Evolutionary conservation across 768 basidiomycete species (phyloP).

Genomic region (Tremella mesenterica): DNA sequence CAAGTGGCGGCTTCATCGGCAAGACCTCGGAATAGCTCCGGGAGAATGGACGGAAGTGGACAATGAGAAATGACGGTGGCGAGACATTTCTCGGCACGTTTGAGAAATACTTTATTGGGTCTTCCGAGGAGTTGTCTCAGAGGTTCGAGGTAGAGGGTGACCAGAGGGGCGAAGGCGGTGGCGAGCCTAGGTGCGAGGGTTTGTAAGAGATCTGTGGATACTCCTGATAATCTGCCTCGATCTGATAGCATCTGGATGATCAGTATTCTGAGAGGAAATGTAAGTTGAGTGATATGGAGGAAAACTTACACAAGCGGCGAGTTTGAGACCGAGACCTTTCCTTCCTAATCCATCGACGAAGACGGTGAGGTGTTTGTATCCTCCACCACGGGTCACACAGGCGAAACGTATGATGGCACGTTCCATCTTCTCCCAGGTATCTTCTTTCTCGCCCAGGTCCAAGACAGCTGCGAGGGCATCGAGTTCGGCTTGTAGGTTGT

Average conservation of each 20-base stretch:
- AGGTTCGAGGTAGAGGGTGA: slow-evolving; percentile 44
- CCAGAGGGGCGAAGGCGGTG: slow-evolving; percentile 40
- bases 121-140: slow-evolving; percentile 44
- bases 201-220: slow-evolving; percentile 43
- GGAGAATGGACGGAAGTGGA: slow-evolving; percentile 38
- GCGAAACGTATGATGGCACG: slow-evolving; percentile 46
- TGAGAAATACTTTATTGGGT: slow-evolving; percentile 47
- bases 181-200: slow-evolving; percentile 45
- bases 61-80: slow-evolving; percentile 44
- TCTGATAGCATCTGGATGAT: slow-evolving; percentile 40
- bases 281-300: neutral
- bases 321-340: slow-evolving; percentile 34
- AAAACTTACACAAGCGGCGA: slow-evolving; percentile 40
- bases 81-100: slow-evolving; percentile 43
- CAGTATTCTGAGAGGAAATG: neutral
- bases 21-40: slow-evolving; percentile 37
- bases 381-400: slow-evolving; percentile 45
- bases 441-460: slow-evolving; percentile 44
- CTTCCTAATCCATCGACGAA: slow-evolving; percentile 39
- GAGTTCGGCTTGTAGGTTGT: slow-evolving; percentile 40
- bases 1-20: slow-evolving; percentile 40
- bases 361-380: slow-evolving; percentile 33
- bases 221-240: slow-evolving; percentile 39
- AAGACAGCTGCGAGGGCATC: slow-evolving; percentile 35
- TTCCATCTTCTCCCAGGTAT: slow-evolving; percentile 48